phyloP scores from a whole-genome alignment of 2,329 filamentous ascomycete genomes.

The Claviceps capensis region DNA sequence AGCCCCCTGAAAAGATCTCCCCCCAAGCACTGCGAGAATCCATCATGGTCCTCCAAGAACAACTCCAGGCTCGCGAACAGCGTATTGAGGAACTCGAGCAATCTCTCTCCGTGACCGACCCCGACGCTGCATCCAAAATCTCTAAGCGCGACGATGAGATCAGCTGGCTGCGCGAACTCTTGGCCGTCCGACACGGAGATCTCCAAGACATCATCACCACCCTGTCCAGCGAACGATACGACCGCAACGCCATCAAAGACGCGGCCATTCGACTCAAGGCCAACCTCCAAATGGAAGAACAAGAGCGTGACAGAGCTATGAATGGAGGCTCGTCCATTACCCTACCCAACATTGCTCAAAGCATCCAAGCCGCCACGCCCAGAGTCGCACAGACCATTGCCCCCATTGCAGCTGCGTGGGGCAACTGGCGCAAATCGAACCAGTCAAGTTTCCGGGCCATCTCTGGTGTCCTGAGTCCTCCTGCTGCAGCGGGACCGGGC shows the following conservation, averaged over 20 bases:
- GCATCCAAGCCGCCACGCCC: conserved; percentile 66
- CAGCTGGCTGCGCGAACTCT: conserved; percentile 82
- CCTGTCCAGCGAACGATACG: conserved; percentile 60
- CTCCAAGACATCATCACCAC: conserved; percentile 81
- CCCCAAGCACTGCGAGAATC: conserved; percentile 91
- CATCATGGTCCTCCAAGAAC: conserved; percentile 91
- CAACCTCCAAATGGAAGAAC: conserved; percentile 95
- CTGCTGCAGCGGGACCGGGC: conserved; percentile 16
- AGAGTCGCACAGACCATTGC: conserved; percentile 73
- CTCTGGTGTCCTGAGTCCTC: conserved; percentile 32
- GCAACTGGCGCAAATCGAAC: conserved; percentile 72
- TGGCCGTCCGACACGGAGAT: conserved; percentile 81
- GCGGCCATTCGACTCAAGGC: conserved; percentile 86
- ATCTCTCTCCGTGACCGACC: conserved; percentile 53
- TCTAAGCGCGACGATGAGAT: conserved; percentile 91
- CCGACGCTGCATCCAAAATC: conserved; percentile 67
- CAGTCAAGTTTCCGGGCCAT: conserved; percentile 35
- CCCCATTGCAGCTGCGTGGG: conserved; percentile 78
- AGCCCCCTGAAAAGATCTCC: conserved; percentile 73
- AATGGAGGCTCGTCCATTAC: conserved; percentile 53
- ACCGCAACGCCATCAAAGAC: conserved; percentile 70
- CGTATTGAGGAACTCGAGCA: conserved; percentile 79
- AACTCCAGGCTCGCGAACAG: conserved; percentile 85
- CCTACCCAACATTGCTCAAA: conserved; percentile 63
- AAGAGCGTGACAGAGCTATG: conserved; percentile 78